Conservation (phyloP, 352 stramenopile species). For the Phytopythium kandeliae region DNA sequence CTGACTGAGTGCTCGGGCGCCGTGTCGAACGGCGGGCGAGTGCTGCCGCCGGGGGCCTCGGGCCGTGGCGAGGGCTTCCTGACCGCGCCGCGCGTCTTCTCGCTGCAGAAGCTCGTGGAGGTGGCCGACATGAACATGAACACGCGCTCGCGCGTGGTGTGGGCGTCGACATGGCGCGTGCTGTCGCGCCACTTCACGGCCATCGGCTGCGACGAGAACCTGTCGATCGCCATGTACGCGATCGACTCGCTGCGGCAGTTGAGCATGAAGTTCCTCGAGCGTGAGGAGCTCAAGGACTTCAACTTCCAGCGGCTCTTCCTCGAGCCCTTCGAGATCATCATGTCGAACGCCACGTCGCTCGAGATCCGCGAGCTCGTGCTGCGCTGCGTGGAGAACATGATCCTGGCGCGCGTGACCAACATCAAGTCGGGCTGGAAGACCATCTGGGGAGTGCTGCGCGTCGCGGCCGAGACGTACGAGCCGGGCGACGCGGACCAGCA, state of each 20-base stretch:
- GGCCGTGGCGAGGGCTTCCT: constrained; percentile 24
- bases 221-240: constrained; percentile 97
- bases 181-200: constrained; percentile 97
- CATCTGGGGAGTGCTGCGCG: constrained; percentile 90
- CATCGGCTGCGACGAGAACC: constrained; percentile 95
- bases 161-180: constrained; percentile 97
- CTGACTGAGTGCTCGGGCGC: constrained; percentile 84
- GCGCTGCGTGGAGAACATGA: constrained; percentile 89
- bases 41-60: constrained; percentile 11
- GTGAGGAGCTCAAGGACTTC: constrained; percentile 97
- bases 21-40: constrained; percentile 29
- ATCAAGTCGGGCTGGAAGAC: constrained; percentile 93
- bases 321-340: constrained; percentile 95
- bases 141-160: constrained; percentile 93
- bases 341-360: constrained; percentile 72
- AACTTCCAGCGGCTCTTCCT: constrained; percentile 99
- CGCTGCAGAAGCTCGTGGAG: constrained; percentile 98
- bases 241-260: constrained; percentile 99
- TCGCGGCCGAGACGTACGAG: constrained; percentile 82
- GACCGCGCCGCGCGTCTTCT: constrained; percentile 94
- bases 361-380: constrained; percentile 91
- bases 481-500: constrained; percentile 39
- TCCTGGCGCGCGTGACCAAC: constrained; percentile 79
- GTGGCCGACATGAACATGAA: constrained; percentile 99
- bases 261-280: constrained; percentile 99